These are phyloP conservation scores for Tephrocybe rancida DNA, from an alignment of 768 basidiomycete genomes.

Conservation along the genomic window DNA sequence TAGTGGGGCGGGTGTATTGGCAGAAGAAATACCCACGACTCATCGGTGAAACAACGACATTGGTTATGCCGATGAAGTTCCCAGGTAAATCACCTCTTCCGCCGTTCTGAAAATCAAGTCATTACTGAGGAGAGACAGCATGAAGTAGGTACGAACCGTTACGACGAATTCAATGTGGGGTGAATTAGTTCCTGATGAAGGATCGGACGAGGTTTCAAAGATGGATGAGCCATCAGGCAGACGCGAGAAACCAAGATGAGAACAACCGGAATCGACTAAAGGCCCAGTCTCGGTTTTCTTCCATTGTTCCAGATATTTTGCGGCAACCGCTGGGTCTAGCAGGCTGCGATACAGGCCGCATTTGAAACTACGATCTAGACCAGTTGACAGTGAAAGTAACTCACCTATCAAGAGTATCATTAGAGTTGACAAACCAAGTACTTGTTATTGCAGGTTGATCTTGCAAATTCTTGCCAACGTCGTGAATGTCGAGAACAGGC, in stretches of 20 bases:
- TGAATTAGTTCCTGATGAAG: conserved; percentile 23
- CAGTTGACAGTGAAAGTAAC: not conserved
- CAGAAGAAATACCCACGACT: not conserved
- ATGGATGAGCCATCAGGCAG: conserved; percentile 16
- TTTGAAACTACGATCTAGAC: no score
- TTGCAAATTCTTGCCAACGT: conserved; percentile 28
- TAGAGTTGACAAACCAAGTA: conserved; percentile 30
- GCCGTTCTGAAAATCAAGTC: not conserved
- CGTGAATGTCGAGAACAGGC: conserved; percentile 23
- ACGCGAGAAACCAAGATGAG: conserved; percentile 22
- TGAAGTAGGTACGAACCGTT: not conserved
- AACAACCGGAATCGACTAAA: conserved; percentile 17
- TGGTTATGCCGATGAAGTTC: conserved; percentile 2
- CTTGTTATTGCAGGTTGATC: conserved; percentile 25
- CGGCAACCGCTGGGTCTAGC: conserved; percentile 4
- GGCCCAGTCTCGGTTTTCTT: conserved; percentile 19
- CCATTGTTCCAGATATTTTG: conserved; percentile 23
- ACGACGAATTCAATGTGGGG: conserved; percentile 16
- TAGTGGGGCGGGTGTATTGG: not conserved
- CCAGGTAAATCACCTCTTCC: not conserved
- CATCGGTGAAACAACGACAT: conserved; percentile 2
- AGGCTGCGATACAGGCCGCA: not conserved
- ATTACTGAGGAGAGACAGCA: not conserved
- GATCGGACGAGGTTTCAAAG: conserved; percentile 23
- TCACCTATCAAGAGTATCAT: conserved; percentile 20